Evolutionary conservation across 352 stramenopile species (phyloP).

Genomic region (Phytopythium chamaehyphon): DNA sequence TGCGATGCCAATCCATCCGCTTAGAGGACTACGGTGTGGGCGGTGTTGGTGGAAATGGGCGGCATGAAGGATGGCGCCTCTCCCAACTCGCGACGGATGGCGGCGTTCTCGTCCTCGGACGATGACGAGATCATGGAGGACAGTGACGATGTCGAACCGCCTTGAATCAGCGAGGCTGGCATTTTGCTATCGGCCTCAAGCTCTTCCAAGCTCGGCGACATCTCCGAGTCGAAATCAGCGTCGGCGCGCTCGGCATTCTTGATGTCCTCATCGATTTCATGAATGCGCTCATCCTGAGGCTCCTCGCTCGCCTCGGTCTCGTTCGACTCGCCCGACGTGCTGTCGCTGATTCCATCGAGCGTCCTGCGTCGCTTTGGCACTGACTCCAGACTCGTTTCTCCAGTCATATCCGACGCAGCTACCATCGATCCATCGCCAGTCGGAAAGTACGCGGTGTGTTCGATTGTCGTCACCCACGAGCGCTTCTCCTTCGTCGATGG

Average conservation of each 20-base stretch:
- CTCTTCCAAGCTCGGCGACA: not conserved
- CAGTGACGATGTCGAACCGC: not conserved
- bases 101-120: not conserved
- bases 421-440: slow-evolving; percentile 1
- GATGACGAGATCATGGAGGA: slow-evolving; percentile 3
- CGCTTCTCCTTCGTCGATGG: too few species aligned
- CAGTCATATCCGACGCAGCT: not conserved
- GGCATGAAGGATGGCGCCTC: not conserved
- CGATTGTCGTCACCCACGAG: not conserved
- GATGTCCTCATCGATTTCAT: not conserved
- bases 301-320: slow-evolving; percentile 27
- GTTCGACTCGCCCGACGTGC: slow-evolving; percentile 16
- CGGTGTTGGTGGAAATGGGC: not conserved
- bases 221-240: not conserved
- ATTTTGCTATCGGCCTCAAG: not conserved
- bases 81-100: not conserved
- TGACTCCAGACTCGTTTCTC: too few species aligned
- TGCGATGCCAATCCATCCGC: not conserved
- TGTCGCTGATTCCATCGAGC: slow-evolving; percentile 6
- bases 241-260: too few species aligned
- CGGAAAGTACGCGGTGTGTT: not conserved
- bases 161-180: too few species aligned
- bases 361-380: not conserved
- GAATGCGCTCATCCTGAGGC: slow-evolving; percentile 21
- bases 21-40: not conserved